phyloP scores from a whole-genome alignment of 202 grass and related monocot species.

The Elaeis oleifera region DNA sequence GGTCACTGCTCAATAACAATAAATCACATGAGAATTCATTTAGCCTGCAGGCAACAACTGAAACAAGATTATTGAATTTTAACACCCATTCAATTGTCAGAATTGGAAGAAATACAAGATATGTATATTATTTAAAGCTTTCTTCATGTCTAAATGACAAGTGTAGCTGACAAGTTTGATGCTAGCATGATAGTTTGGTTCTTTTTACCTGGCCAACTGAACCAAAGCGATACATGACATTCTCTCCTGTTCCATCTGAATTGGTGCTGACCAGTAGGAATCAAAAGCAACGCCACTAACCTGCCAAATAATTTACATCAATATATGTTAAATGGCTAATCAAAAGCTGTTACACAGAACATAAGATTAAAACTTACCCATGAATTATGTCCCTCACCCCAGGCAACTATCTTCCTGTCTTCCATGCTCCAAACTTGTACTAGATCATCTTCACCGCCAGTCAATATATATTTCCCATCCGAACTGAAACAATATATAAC shows the following conservation, averaged over 20 bases:
- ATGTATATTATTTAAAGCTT: no score
- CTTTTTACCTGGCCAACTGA: constrained; percentile 81
- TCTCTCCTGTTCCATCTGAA: constrained; percentile 65
- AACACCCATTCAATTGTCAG: no score
- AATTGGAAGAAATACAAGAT: no score
- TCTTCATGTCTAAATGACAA: no score
- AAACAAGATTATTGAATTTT: no score
- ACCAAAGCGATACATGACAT: constrained; percentile 83
- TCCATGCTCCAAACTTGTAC: constrained; percentile 98
- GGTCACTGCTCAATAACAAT: no score
- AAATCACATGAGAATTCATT: no score
- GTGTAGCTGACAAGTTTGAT: no score
- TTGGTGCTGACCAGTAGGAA: constrained; percentile 74
- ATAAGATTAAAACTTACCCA: constrained; percentile 55
- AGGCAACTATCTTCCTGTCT: constrained; percentile 82
- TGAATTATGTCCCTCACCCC: constrained; percentile 97
- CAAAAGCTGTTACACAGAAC: not conserved
- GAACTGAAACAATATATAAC: constrained; percentile 22
- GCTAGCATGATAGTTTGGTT: no score
- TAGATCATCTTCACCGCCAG: constrained; percentile 92
- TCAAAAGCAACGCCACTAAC: constrained; percentile 95
- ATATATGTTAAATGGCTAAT: not conserved
- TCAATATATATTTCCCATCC: constrained; percentile 86
- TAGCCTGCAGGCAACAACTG: no score
- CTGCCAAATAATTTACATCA: constrained; percentile 35